These are phyloP conservation scores for Arabis hirsuta DNA, from an alignment of 345 rosid genomes.

Conservation along the genomic window DNA sequence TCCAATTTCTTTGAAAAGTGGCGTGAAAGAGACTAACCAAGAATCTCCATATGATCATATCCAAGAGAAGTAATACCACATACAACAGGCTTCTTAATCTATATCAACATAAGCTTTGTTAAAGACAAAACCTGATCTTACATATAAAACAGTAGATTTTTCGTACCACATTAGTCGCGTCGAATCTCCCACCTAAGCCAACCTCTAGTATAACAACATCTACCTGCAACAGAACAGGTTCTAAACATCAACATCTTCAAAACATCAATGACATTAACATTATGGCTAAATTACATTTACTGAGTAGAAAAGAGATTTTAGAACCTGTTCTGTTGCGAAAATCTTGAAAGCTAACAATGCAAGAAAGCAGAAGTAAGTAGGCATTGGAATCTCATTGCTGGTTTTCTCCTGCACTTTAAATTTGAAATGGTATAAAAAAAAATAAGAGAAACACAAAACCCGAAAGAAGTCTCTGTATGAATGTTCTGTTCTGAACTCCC, in stretches of 20 bases:
- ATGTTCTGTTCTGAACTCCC: slow-evolving; percentile 1
- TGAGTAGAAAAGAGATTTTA: background rate
- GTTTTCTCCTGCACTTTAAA: slow-evolving; percentile 62
- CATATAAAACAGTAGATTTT: background rate
- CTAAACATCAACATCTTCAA: too few relatives aligned
- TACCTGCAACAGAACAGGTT: too few relatives aligned
- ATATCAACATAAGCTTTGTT: slow-evolving; percentile 30
- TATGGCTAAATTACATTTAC: too few relatives aligned
- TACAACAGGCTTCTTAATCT: slow-evolving; percentile 82
- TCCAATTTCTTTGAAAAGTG: background rate
- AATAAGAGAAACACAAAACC: background rate
- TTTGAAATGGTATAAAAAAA: background rate
- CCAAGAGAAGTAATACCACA: slow-evolving; percentile 96
- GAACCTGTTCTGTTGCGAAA: slow-evolving; percentile 86
- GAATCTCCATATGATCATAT: slow-evolving; percentile 99
- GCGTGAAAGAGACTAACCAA: slow-evolving; percentile 66
- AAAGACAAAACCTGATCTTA: background rate
- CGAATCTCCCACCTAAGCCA: slow-evolving; percentile 90
- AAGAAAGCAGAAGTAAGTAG: slow-evolving; percentile 85
- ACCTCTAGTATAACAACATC: slow-evolving; percentile 96
- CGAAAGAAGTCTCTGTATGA: background rate
- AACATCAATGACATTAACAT: too few relatives aligned
- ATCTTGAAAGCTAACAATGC: slow-evolving; percentile 93
- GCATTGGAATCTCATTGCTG: slow-evolving; percentile 84
- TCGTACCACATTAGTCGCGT: slow-evolving; percentile 92